phyloP scores from a whole-genome alignment of 176 grass and related monocot species.

The Phyllostachys edulis region DNA sequence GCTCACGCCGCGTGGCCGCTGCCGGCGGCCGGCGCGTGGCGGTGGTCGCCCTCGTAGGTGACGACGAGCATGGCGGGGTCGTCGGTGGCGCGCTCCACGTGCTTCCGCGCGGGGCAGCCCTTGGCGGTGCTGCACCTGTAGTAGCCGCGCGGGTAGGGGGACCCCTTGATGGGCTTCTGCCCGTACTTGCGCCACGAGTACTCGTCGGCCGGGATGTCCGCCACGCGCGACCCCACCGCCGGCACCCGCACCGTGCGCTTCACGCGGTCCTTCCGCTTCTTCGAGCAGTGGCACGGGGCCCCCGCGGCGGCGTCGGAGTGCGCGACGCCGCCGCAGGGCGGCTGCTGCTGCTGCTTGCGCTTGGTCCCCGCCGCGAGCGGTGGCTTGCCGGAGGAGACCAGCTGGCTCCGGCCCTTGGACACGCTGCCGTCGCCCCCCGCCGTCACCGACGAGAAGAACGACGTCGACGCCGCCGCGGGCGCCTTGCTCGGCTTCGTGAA shows the following conservation, averaged over 20 bases:
- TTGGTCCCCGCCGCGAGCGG: constrained; percentile 34
- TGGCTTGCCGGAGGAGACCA: constrained; percentile 54
- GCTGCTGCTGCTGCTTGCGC: constrained; percentile 40
- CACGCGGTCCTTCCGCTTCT: constrained; percentile 48
- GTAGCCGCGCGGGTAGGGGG: constrained; percentile 77
- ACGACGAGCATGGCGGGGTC: constrained; percentile 73
- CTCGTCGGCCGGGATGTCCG: constrained; percentile 71
- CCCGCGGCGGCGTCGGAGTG: constrained; percentile 13
- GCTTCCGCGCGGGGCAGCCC: constrained; percentile 80
- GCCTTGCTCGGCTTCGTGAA: constrained; percentile 48
- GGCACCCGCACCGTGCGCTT: constrained; percentile 56
- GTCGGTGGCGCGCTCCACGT: constrained; percentile 79
- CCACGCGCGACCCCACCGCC: constrained; percentile 24
- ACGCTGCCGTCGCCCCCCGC: constrained; percentile 77
- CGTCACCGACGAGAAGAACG: constrained; percentile 61
- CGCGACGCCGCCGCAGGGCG: background rate
- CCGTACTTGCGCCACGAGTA: constrained; percentile 91
- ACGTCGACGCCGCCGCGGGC: constrained; percentile 41
- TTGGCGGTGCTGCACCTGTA: constrained; percentile 75
- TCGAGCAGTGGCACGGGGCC: constrained; percentile 70
- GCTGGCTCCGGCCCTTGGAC: constrained; percentile 48
- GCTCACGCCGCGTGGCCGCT: background rate
- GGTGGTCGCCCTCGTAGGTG: constrained; percentile 80
- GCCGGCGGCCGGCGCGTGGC: constrained; percentile 30
- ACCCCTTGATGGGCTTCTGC: constrained; percentile 94